Evolutionary conservation across 192 early-diverging fungal genomes (phyloP).

Genomic region (Coemansia sp.): DNA sequence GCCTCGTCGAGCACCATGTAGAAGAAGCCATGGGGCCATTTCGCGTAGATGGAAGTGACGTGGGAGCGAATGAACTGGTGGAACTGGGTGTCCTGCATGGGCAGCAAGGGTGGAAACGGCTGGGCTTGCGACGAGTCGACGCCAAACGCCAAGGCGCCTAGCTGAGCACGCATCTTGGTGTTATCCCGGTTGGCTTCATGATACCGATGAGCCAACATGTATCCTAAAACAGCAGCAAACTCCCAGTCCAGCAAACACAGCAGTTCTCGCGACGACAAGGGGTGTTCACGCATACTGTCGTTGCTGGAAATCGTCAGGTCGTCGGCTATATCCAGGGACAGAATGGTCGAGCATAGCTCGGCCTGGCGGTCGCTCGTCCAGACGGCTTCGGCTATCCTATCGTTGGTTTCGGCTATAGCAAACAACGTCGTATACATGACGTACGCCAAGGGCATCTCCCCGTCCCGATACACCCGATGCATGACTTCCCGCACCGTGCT

Average conservation of each 20-base stretch:
- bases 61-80: slow-evolving; percentile 30
- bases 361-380: slow-evolving; percentile 4
- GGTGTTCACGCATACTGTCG: background rate
- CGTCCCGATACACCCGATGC: slow-evolving; percentile 6
- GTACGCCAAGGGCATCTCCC: slow-evolving; percentile 12
- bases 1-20: slow-evolving; percentile 53
- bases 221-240: slow-evolving; percentile 46
- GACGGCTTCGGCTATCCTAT: slow-evolving; percentile 18
- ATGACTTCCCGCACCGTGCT: slow-evolving; percentile 25
- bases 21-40: slow-evolving; percentile 40
- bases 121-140: slow-evolving; percentile 23
- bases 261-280: slow-evolving; percentile 17
- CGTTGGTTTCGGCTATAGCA: slow-evolving; percentile 43
- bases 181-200: slow-evolving; percentile 10
- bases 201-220: slow-evolving; percentile 30
- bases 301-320: slow-evolving; percentile 4
- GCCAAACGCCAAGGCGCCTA: slow-evolving; percentile 30
- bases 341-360: slow-evolving; percentile 7
- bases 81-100: slow-evolving; percentile 28
- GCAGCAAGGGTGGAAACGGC: slow-evolving; percentile 33
- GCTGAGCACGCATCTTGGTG: slow-evolving; percentile 26
- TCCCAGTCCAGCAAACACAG: slow-evolving; percentile 41
- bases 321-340: slow-evolving; percentile 3
- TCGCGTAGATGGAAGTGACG: slow-evolving; percentile 20
- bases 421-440: slow-evolving; percentile 39